Conservation (phyloP, 108 stramenopile species). For the Cylindrotheca fusiformis region DNA sequence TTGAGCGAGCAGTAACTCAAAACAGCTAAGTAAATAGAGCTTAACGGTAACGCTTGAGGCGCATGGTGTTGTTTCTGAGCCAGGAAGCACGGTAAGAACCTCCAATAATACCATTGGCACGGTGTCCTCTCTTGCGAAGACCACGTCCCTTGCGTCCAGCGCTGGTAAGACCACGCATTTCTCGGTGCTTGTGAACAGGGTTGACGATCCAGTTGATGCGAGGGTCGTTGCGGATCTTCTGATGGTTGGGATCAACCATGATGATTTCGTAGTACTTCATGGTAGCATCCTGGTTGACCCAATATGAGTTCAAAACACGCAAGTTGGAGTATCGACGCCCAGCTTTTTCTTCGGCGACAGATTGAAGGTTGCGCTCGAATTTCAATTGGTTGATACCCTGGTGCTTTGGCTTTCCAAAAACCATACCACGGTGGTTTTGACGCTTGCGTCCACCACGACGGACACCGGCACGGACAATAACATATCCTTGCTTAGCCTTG, state of each 20-base stretch:
- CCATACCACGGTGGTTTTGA: conserved; percentile 99
- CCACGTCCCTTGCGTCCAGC: conserved; percentile 98
- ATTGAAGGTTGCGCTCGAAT: conserved; percentile 96
- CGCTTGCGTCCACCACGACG: conserved; percentile 99
- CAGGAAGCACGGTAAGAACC: conserved; percentile 93
- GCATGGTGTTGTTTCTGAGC: conserved; percentile 93
- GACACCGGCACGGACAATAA: conserved; percentile 97
- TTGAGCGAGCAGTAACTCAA: conserved; percentile 27
- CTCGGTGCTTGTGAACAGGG: conserved; percentile 99
- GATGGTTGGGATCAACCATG: conserved; percentile 95
- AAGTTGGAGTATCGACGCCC: conserved; percentile 96
- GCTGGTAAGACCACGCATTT: conserved; percentile 98
- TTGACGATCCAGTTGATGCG: conserved; percentile 99
- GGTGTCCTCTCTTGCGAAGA: conserved; percentile 98
- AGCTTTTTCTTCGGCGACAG: conserved; percentile 98
- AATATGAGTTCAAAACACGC: conserved; percentile 99
- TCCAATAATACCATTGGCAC: conserved; percentile 97
- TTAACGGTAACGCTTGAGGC: conserved; percentile 98
- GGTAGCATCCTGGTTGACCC: conserved; percentile 99
- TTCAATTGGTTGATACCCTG: conserved; percentile 99
- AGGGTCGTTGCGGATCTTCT: conserved; percentile 97
- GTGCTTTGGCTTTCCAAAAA: conserved; percentile 99
- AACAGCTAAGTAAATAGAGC: conserved; percentile 12
- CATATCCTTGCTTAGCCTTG: conserved; percentile 99
- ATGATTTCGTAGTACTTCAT: conserved; percentile 99